Evolutionary conservation across 495 filamentous ascomycete species (phyloP), one percentile per base, ranked within the genome.

Genomic region (Chaetomium fimeti): DNA sequence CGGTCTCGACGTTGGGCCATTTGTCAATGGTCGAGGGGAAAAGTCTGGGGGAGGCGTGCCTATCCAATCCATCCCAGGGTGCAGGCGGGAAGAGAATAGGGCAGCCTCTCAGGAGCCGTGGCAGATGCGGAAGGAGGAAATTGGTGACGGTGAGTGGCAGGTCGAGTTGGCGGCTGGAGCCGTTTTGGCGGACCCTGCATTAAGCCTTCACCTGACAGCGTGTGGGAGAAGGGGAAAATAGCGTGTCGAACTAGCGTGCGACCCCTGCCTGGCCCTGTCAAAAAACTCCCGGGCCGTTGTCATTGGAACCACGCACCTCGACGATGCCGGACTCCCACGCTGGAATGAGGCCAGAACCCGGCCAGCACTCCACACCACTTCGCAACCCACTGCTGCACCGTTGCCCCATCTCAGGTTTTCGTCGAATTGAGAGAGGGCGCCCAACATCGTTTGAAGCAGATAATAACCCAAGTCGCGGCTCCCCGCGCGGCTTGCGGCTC

Each of bases 231-330:
- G 36, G 56, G 56, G 47, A 38, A 69, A 27, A 60, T 72, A 67
- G 70, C 70, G 66, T 60, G 70, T 64, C 56, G 47, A 61, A 56
- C 66, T 47, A 49, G 64, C 55, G 47, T 24, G 22, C 42, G 15
- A 24, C 40, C 55, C 60, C 57, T 48, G 43, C 51, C 47, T 40
- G 60, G 20, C 49, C 55, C 65, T 62, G 58, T 59, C 49, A 63
- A 24, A 38, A 51, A n/a, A 20, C 20, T 18, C 16, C 48, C 28
- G 52, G 53, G 52, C 5, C 49, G 55, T 57, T 61, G 62, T 61
- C 67, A 73, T 69, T 73, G 71, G 71, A 71, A 73, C 71, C 71
- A 73, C 67, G 67, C 60, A 69, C 51, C 13, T 66, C 63, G 32
- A 61, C 66, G 36, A 69, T 57, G 48, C 61, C 59, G 56, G 24